Percentiles rank a stretch among this genome's conserved stretches.
phyloP scores from a whole-genome alignment of 805 yeast species.

The Ogataea dorogensis region DNA sequence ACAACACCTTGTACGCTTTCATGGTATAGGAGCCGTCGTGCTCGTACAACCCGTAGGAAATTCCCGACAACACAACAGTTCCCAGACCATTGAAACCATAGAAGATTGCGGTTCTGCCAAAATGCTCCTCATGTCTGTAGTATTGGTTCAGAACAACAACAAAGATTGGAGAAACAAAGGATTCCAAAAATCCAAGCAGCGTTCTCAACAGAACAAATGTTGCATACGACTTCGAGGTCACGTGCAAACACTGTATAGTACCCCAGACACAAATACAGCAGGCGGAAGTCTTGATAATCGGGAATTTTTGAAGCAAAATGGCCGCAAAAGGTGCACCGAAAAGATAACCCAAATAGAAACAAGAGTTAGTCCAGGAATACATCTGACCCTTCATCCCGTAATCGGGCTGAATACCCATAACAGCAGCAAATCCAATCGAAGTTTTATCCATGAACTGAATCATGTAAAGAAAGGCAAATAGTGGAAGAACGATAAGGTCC shows the following conservation, averaged over 20 bases:
- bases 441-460: slow-evolving; percentile 26
- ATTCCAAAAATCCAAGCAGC: slow-evolving; percentile 50
- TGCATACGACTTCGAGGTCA: slow-evolving; percentile 40
- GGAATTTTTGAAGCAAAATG: slow-evolving; percentile 42
- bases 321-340: slow-evolving; percentile 42
- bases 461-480: slow-evolving; percentile 21
- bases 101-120: slow-evolving; percentile 43
- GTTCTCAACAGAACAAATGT: slow-evolving; percentile 45
- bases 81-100: slow-evolving; percentile 40
- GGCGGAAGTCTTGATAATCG: slow-evolving; percentile 38
- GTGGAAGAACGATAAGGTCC: slow-evolving; percentile 23
- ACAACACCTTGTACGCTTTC: slow-evolving; percentile 49
- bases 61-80: slow-evolving; percentile 42
- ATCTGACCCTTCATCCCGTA: slow-evolving; percentile 44
- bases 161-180: slow-evolving; percentile 55
- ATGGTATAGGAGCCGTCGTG: slow-evolving; percentile 32
- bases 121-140: slow-evolving; percentile 44
- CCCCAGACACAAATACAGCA: slow-evolving; percentile 42
- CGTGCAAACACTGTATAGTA: slow-evolving; percentile 40
- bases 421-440: slow-evolving; percentile 31
- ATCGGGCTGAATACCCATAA: slow-evolving; percentile 48
- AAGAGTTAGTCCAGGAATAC: slow-evolving; percentile 50
- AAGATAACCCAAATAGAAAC: slow-evolving; percentile 51
- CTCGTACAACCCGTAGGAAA: slow-evolving; percentile 34
- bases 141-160: slow-evolving; percentile 53